A percentile compares a stretch with the other conserved stretches of the same genome.
These are phyloP conservation scores for Periconia sp. DNA, from an alignment of 2,329 filamentous ascomycete species.

Conservation along the genomic window DNA sequence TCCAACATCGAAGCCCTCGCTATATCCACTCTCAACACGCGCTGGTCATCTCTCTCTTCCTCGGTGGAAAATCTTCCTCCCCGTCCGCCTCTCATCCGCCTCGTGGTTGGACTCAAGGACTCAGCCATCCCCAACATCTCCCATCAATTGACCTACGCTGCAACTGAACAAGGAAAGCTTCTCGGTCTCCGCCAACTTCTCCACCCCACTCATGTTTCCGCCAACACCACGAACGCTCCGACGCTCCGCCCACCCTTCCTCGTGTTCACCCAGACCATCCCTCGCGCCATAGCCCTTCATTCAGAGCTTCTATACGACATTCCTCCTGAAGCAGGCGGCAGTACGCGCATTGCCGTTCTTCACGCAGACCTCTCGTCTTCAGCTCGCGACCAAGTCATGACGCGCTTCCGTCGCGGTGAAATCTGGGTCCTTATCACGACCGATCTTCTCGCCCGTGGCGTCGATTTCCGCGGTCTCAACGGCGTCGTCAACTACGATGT, in stretches of 20 bases:
- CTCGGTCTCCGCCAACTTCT: slow-evolving; percentile 87
- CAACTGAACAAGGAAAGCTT: slow-evolving; percentile 90
- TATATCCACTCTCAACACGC: slow-evolving; percentile 57
- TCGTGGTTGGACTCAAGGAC: slow-evolving; percentile 96
- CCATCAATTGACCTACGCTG: slow-evolving; percentile 87
- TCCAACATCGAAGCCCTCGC: slow-evolving; percentile 85
- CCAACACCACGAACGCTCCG: slow-evolving; percentile 47
- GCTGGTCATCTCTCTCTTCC: slow-evolving; percentile 39
- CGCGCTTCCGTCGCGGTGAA: slow-evolving; percentile 85
- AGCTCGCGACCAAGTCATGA: slow-evolving; percentile 78
- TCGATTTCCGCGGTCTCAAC: slow-evolving; percentile 94
- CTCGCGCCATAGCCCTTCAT: slow-evolving; percentile 82
- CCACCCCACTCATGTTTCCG: slow-evolving; percentile 67
- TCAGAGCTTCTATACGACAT: slow-evolving; percentile 95
- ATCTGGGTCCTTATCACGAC: slow-evolving; percentile 98
- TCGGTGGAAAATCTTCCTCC: slow-evolving; percentile 35
- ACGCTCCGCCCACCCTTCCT: slow-evolving; percentile 83
- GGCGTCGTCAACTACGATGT: slow-evolving; percentile 98
- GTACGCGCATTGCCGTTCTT: slow-evolving; percentile 81
- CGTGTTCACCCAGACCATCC: slow-evolving; percentile 95
- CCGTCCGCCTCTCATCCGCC: slow-evolving; percentile 64
- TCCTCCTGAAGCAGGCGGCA: slow-evolving; percentile 80
- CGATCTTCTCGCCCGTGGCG: slow-evolving; percentile 84
- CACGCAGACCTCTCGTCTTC: slow-evolving; percentile 82
- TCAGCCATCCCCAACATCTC: slow-evolving; percentile 89